Evolutionary conservation across 2,329 filamentous ascomycete species (phyloP).

Genomic region (Pestalotiopsis sp.): DNA sequence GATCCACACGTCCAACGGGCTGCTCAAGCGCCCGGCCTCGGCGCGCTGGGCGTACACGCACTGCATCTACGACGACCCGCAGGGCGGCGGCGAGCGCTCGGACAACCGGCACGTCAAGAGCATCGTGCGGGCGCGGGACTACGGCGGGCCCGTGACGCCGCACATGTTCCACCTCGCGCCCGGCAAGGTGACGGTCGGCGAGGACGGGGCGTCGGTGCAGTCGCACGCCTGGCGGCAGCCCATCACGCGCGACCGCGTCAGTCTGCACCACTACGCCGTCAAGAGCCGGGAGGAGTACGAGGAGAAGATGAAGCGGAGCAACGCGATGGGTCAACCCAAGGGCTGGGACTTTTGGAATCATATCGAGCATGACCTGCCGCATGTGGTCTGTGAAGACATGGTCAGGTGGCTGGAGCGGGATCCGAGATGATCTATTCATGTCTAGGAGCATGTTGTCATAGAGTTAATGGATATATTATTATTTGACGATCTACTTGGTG

Average conservation of each 20-base stretch:
- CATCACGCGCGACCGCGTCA: conserved; percentile 28
- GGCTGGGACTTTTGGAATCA: conserved; percentile 23
- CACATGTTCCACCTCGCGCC: conserved; percentile 23
- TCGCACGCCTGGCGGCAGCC: conserved; percentile 23
- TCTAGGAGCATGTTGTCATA: not conserved
- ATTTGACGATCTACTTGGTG: not conserved
- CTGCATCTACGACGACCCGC: conserved; percentile 25
- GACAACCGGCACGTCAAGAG: conserved; percentile 32
- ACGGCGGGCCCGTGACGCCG: conserved; percentile 18
- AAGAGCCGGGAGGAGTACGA: conserved; percentile 33
- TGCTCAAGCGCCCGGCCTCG: conserved; percentile 23
- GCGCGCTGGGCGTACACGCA: conserved; percentile 28
- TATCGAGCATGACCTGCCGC: conserved; percentile 22
- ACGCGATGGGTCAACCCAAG: conserved; percentile 25
- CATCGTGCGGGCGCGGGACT: conserved; percentile 28
- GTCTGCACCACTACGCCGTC: conserved; percentile 32
- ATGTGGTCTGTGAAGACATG: conserved; percentile 25
- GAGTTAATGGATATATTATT: not conserved
- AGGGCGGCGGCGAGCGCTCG: conserved; percentile 16
- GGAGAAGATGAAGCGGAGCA: conserved; percentile 27
- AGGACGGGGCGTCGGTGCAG: conserved; percentile 23
- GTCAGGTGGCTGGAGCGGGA: conserved; percentile 14
- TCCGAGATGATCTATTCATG: not conserved
- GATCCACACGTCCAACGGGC: conserved; percentile 28
- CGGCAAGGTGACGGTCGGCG: conserved; percentile 24